phyloP scores from a whole-genome alignment of 768 basidiomycete species.

The Leccinum incarnatum region DNA sequence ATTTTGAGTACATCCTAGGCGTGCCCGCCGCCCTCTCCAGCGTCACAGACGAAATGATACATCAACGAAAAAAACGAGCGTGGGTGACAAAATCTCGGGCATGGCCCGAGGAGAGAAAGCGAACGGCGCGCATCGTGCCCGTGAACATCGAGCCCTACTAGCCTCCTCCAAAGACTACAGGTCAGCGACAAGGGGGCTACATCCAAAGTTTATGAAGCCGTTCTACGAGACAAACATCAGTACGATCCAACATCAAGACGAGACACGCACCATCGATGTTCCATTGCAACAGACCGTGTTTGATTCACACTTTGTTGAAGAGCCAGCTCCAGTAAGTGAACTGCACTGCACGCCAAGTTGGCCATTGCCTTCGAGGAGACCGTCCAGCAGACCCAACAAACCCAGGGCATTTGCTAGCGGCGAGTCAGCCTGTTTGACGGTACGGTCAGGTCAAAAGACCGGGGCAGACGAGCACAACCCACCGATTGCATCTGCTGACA shows the following conservation, averaged over 20 bases:
- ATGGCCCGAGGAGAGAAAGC: slow-evolving; percentile 18
- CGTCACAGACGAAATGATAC: slow-evolving; percentile 12
- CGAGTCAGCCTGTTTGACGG: slow-evolving; percentile 10
- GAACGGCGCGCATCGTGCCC: slow-evolving; percentile 4
- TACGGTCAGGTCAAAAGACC: slow-evolving; percentile 7
- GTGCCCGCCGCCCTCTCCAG: neutral
- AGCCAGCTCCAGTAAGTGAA: slow-evolving; percentile 26
- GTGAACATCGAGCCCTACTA: slow-evolving; percentile 2
- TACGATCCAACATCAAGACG: neutral
- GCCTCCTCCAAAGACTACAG: slow-evolving; percentile 2
- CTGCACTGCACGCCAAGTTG: slow-evolving; percentile 21
- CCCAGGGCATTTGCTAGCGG: neutral
- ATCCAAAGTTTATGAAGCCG: slow-evolving; percentile 29
- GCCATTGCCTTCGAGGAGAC: neutral
- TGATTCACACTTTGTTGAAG: slow-evolving; percentile 12
- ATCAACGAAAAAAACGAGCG: slow-evolving; percentile 27
- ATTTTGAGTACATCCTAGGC: slow-evolving; percentile 15
- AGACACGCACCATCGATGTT: slow-evolving; percentile 14
- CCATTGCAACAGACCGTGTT: slow-evolving; percentile 26
- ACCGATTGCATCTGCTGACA: slow-evolving; percentile 23
- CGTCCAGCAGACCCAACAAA: neutral
- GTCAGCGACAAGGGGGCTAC: slow-evolving; percentile 13
- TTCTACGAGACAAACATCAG: neutral
- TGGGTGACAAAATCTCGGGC: slow-evolving; percentile 16
- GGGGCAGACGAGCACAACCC: neutral